These are phyloP conservation scores for Physcia stellaris DNA, from an alignment of 495 filamentous ascomycete species.

Conservation along the genomic window DNA sequence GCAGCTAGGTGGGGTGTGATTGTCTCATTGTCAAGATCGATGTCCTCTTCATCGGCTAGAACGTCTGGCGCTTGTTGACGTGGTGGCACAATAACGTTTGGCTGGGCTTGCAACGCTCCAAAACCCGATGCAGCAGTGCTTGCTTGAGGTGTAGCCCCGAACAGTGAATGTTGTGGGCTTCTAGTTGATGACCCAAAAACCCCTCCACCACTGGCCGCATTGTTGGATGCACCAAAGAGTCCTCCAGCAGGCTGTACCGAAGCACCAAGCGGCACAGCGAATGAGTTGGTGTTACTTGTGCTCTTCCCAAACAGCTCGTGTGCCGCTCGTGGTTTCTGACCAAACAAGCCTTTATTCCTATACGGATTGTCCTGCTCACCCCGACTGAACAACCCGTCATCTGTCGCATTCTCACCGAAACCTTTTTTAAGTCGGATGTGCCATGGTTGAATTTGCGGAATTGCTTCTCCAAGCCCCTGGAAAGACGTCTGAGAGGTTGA, in stretches of 20 bases:
- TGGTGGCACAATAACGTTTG: too few species aligned
- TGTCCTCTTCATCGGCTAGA: slow-evolving; percentile 11
- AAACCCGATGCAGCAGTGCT: too few species aligned
- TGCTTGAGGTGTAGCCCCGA: too few species aligned
- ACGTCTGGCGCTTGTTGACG: too few species aligned
- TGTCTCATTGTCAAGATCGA: slow-evolving; percentile 4
- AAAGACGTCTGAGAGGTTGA: slow-evolving; percentile 57
- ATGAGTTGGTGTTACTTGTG: too few species aligned
- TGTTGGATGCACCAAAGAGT: too few species aligned
- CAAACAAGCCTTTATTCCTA: background rate
- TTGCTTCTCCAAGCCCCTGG: slow-evolving; percentile 41
- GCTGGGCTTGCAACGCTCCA: too few species aligned
- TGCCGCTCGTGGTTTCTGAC: background rate
- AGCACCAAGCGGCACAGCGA: too few species aligned
- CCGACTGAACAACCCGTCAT: slow-evolving; percentile 6
- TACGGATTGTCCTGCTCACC: slow-evolving; percentile 7
- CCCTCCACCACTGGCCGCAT: too few species aligned
- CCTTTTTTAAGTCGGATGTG: slow-evolving; percentile 33
- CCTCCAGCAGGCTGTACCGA: too few species aligned
- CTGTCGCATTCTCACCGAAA: background rate
- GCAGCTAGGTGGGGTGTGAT: slow-evolving; percentile 5
- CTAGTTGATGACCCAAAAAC: too few species aligned
- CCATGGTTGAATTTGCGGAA: slow-evolving; percentile 48
- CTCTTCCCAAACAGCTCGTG: background rate
- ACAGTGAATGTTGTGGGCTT: too few species aligned